These are phyloP conservation scores for Tricholoma terreum DNA, from an alignment of 768 basidiomycete species.

Conservation along the genomic window DNA sequence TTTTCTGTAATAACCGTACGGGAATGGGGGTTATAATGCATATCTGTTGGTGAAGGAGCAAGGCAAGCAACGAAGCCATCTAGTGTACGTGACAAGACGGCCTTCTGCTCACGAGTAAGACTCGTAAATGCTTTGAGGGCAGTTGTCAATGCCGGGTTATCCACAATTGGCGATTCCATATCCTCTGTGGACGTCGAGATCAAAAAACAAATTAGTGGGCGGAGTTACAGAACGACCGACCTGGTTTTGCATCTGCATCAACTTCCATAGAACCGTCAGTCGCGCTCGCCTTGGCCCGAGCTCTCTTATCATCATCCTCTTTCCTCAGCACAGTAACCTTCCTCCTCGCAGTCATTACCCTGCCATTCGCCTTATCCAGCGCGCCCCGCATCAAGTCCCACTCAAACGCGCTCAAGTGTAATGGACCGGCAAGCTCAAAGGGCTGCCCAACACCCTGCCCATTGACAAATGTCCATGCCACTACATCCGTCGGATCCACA, in stretches of 20 bases:
- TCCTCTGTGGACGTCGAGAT: constrained; percentile 4
- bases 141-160: constrained; percentile 65
- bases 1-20: constrained; percentile 58
- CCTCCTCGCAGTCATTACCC: constrained; percentile 73
- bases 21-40: constrained; percentile 48
- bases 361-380: constrained; percentile 87
- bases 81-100: constrained; percentile 66
- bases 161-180: constrained; percentile 48
- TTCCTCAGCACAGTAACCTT: constrained; percentile 74
- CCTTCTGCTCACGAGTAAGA: constrained; percentile 73
- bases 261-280: constrained; percentile 65
- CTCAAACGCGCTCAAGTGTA: constrained; percentile 50
- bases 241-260: constrained; percentile 61
- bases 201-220: constrained; percentile 7
- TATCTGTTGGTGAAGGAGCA: constrained; percentile 38
- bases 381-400: constrained; percentile 86
- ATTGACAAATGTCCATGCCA: constrained; percentile 76
- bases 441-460: constrained; percentile 31
- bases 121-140: constrained; percentile 75
- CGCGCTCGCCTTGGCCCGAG: constrained; percentile 65
- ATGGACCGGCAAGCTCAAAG: constrained; percentile 17
- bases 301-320: constrained; percentile 86
- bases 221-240: constrained; percentile 19
- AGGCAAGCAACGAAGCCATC: constrained; percentile 73
- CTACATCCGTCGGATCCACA: constrained; percentile 89